Base-by-base conservation (phyloP, 2,329 filamentous ascomycete genomes). In the Aureobasidium lini region DNA sequence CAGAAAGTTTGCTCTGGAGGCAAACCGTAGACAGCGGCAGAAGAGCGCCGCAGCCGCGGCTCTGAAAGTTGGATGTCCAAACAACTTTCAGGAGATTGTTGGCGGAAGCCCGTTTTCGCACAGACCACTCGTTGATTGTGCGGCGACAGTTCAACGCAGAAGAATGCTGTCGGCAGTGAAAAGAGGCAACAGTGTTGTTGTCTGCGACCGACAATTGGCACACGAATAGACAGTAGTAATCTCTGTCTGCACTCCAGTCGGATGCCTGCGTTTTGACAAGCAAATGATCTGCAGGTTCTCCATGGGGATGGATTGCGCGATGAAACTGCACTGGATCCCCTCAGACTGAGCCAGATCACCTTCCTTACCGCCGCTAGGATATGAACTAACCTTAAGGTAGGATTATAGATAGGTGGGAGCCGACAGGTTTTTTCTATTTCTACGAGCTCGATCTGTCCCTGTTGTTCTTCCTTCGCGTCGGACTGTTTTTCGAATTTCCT, bases 261-360 rank as follows among this genome's bases (percentile, higher is more conserved):
- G 16, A 29, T 36, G 40, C 40, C 13, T 56, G 40, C 40, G 18
- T 23, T 13, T 56, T 34, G 50, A 54, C 50, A 43, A 32, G 37
- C 28, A 32, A 18, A 56, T 29, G 52, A 56, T 56, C 52, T 56
- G n/a, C 52, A 23, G 18, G 16, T 46, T 36, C 50, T 54, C 52
- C 52, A 46, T 56, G 52, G 52, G 52, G 52, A 18, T 44, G 23
- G 10, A 56, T 37, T 56, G 52, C 52, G 52, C 50, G 52, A 56
- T 56, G 52, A 56, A 56, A 44, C 39, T 56, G 52, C 52, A 56
- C 40, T 46, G 40, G 52, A 44, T 56, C 50, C 49, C 50, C 49
- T 53, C 50, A 54, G 15, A 6, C n/a, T 44, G 52, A 56, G 29
- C 52, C 52, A 56, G 40, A 44, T 46, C 52, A 46, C 15, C 39